Evolutionary conservation across 441 rosid species (phyloP).

Genomic region (Rhodomyrtus psidioides): DNA sequence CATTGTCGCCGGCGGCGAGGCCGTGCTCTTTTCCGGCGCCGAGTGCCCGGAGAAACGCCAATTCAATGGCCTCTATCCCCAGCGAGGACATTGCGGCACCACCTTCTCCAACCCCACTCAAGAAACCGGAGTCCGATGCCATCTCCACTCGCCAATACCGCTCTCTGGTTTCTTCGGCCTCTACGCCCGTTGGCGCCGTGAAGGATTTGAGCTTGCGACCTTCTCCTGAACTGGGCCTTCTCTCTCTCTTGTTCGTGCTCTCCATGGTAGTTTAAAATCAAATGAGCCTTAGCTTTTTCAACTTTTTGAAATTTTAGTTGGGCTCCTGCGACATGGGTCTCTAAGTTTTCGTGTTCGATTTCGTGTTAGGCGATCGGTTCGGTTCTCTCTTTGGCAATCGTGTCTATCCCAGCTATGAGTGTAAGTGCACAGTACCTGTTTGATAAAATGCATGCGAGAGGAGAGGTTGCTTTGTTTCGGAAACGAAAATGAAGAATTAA

Average conservation of each 20-base stretch:
- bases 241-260: constrained; percentile 20
- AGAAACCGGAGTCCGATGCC: neutral
- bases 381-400: constrained; percentile 8
- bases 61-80: neutral
- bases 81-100: neutral
- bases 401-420: constrained; percentile 16
- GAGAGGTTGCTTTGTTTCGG: neutral
- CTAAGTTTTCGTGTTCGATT: neutral
- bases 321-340: neutral
- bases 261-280: constrained; percentile 6
- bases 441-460: neutral
- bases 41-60: neutral
- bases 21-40: neutral
- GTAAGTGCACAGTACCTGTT: constrained; percentile 8
- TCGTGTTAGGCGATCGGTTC: constrained; percentile 13
- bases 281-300: neutral
- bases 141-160: neutral
- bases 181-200: constrained; percentile 12
- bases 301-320: too few species aligned
- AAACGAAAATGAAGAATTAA: neutral
- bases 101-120: neutral
- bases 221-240: constrained; percentile 21
- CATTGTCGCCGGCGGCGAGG: neutral
- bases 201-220: constrained; percentile 11
- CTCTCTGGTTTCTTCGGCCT: neutral